phyloP scores from a whole-genome alignment of 306 rosid genomes.

The Crotalaria pallida region DNA sequence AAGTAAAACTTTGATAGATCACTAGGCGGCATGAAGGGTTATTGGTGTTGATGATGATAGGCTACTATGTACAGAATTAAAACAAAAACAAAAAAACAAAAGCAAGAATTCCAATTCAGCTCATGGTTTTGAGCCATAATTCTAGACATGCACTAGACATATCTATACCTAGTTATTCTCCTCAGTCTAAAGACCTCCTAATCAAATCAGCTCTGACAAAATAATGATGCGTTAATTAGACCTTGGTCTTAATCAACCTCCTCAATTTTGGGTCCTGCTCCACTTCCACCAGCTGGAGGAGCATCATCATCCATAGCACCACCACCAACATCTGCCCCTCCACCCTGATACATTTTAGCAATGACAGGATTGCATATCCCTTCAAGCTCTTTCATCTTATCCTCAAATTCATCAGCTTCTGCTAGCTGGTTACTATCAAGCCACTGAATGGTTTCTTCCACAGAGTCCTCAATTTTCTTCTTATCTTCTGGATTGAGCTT shows the following conservation, averaged over 20 bases:
- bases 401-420: slow-evolving; percentile 44
- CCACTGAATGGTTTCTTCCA: slow-evolving; percentile 42
- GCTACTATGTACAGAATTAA: neutral
- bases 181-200: neutral
- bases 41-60: neutral
- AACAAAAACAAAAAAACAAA: too few relatives aligned
- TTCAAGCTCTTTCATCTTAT: slow-evolving; percentile 53
- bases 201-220: neutral
- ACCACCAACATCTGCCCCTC: slow-evolving; percentile 32
- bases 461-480: slow-evolving; percentile 52
- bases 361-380: slow-evolving; percentile 52
- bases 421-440: slow-evolving; percentile 54
- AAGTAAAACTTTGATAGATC: too few relatives aligned
- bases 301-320: slow-evolving; percentile 53
- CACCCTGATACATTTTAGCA: slow-evolving; percentile 49
- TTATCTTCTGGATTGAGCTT: slow-evolving; percentile 39
- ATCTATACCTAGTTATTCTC: neutral
- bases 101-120: neutral
- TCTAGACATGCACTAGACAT: neutral
- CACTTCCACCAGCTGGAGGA: slow-evolving; percentile 36
- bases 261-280: slow-evolving; percentile 52
- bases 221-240: neutral
- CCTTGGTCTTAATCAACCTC: slow-evolving; percentile 37
- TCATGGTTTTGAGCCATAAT: neutral
- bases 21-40: too few relatives aligned